Evolutionary conservation across 768 basidiomycete genomes (phyloP), one percentile per base, ranked within the genome.

Genomic region (Ramaria sp.): DNA sequence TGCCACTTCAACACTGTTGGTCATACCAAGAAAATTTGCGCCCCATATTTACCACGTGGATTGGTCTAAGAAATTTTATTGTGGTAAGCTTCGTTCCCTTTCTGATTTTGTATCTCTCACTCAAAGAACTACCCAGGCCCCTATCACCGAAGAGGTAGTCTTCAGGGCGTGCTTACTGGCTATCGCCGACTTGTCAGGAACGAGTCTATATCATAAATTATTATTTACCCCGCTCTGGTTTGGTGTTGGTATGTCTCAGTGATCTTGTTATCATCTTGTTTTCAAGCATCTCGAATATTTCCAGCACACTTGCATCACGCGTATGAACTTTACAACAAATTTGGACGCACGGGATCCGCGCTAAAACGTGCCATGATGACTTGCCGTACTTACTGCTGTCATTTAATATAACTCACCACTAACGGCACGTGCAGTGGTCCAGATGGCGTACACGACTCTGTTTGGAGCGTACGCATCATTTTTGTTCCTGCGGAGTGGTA

Each of bases 291-390:
- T n/a, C 33, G 11, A 15, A 17, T 12, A 20, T 38, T 43, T 57
- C 9, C 61, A 92, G 95, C 96, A 1, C 96, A 99, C 66, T 71
- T 83, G 0, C 96, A 99, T 64, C 96, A 98, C 63, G 91, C 85
- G 13, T 89, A 83, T 79, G 96, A 98, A 59, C 79, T 75, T 0
- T 99, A 81, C 67, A 81, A 83, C 59, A 80, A 79, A 13, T 79
- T 80, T 58, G 95, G 95, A 0, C 72, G 84, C 33, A 91, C 78
- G 0, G 49, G 59, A 9, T 66, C 68, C n/a, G 92, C 93, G 0
- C 71, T 84, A 2, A 73, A 81, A 56, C 77, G 72, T 13, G 90
- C 94, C 0, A 57, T 78, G 12, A 60, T 86, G 17, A 70, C 72
- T 34, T 77, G 73, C 42, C 54, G 90, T 90, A 64, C 39, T 82